phyloP scores from a whole-genome alignment of 2,329 filamentous ascomycete species.

The Fusarium agapanthi region DNA sequence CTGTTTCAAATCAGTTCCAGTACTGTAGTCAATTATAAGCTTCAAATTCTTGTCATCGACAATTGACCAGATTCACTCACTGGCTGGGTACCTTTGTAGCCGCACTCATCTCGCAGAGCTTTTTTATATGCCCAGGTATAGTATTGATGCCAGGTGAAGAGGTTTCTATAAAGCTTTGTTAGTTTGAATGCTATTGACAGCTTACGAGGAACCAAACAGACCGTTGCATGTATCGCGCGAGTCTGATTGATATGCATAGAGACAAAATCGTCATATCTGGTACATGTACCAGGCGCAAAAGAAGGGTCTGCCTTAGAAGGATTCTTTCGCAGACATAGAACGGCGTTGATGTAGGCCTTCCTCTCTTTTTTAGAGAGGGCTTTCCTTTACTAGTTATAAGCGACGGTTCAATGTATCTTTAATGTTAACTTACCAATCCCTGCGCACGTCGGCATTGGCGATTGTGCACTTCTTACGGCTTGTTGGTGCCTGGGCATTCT shows the following conservation, averaged over 20 bases:
- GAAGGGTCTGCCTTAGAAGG: neutral
- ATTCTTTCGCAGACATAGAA: neutral
- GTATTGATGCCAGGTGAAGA: conserved; percentile 16
- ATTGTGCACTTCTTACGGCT: neutral
- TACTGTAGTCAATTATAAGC: neutral
- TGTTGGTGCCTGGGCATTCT: rapidly evolving
- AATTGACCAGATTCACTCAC: rapidly evolving
- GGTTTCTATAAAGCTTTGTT: neutral
- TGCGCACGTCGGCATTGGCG: neutral
- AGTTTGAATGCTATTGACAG: rapidly evolving
- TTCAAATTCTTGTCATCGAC: rapidly evolving
- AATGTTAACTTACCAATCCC: neutral
- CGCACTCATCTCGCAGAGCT: conserved; percentile 5
- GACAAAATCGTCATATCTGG: conserved; percentile 16
- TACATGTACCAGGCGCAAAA: conserved; percentile 2
- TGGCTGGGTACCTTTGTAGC: conserved; percentile 6
- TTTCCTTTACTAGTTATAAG: neutral
- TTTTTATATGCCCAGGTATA: conserved; percentile 6
- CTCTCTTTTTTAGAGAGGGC: neutral
- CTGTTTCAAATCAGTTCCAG: conserved; percentile 14
- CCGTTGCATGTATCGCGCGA: neutral
- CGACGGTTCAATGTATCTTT: rapidly evolving
- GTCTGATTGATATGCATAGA: conserved; percentile 15
- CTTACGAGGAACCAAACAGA: neutral
- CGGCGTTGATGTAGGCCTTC: neutral